Evolutionary conservation across 2,329 filamentous ascomycete species (phyloP), one percentile per base, ranked within the genome.

Genomic region (Ophiocordyceps camponoti-rufipedis): DNA sequence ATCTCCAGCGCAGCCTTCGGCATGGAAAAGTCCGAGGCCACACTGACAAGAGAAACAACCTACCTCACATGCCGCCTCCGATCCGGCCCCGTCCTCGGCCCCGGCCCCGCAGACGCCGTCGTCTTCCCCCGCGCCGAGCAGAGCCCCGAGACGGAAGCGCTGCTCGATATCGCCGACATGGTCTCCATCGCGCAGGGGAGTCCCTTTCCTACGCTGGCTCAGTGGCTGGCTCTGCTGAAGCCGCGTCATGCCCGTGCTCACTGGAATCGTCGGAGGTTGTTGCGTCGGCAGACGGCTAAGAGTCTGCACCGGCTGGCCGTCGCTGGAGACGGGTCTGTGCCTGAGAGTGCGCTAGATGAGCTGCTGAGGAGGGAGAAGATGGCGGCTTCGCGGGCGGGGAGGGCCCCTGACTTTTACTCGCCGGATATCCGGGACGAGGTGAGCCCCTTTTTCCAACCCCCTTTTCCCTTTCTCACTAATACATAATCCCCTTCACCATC

Each of bases 1-100:
- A 61, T 65, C 31, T 56, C 55, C n/a, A 56, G 55, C 14, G 57
- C 54, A 5, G 54, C 62, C 0, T 62, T 65, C 47, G 59, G 57
- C 13, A 45, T 55, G 38, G 54, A 55, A 4, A 48, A 51, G 18
- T 46, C 48, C n/a, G 45, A 51, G 38, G 48, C 50, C 9, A 46
- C 53, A 0, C 43, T 56, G 12, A 45, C 41, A 3, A 46, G 47
- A 9, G 52, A 55, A 16, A 47, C 47, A 12, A 11, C 18, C 31
- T 10, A 31, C 42, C 1, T 33, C 42, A 1, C 31, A 40, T 28
- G 16, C 41, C 4, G 16, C 28, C 5, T 14, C 7, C 0, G 28
- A 38, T 14, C 12, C 39, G 5, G 43, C 48, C 23, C 23, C 23
- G 23, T 23, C 23, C 23, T 23, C 23, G 23, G 23, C 5, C 3